Evolutionary conservation across 2,329 filamentous ascomycete genomes (phyloP).

Genomic region (Aspergillus calidoustus): DNA sequence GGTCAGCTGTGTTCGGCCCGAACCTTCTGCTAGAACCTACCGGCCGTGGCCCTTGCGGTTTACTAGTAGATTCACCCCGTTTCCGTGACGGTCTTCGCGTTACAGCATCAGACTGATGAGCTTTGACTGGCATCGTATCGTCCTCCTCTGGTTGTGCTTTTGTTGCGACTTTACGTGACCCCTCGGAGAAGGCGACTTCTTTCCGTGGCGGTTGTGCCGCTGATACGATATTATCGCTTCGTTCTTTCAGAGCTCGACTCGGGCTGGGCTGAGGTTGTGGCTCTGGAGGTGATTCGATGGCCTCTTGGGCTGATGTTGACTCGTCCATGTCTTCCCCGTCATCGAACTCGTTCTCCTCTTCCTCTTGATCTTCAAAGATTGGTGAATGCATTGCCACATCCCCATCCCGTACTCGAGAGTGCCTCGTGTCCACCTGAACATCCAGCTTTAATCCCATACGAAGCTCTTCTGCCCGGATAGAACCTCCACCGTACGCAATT

Average conservation of each 20-base stretch:
- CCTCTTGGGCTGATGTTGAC: slow-evolving; percentile 34
- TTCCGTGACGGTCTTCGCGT: slow-evolving; percentile 34
- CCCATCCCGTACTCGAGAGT: slow-evolving; percentile 25
- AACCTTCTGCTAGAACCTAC: slow-evolving; percentile 27
- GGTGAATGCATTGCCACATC: slow-evolving; percentile 34
- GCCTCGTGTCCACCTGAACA: slow-evolving; percentile 34
- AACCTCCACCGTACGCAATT: slow-evolving; percentile 59
- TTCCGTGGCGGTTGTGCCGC: slow-evolving; percentile 38
- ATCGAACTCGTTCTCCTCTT: slow-evolving; percentile 34
- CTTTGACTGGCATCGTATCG: slow-evolving; percentile 40
- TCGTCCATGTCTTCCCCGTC: slow-evolving; percentile 33
- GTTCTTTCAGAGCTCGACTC: slow-evolving; percentile 41
- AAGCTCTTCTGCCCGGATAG: slow-evolving; percentile 49
- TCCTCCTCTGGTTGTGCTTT: slow-evolving; percentile 35
- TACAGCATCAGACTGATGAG: slow-evolving; percentile 36
- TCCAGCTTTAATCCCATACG: slow-evolving; percentile 49
- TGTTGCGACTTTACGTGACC: slow-evolving; percentile 34
- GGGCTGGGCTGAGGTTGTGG: slow-evolving; percentile 15
- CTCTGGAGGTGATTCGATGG: neutral
- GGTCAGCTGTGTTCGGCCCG: neutral
- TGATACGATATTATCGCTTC: slow-evolving; percentile 41
- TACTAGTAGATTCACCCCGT: slow-evolving; percentile 29
- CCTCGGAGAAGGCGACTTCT: slow-evolving; percentile 42
- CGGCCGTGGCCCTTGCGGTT: slow-evolving; percentile 28
- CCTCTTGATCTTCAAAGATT: slow-evolving; percentile 38